Evolutionary conservation across 306 rosid species (phyloP).

Genomic region (Quercus rubra): DNA sequence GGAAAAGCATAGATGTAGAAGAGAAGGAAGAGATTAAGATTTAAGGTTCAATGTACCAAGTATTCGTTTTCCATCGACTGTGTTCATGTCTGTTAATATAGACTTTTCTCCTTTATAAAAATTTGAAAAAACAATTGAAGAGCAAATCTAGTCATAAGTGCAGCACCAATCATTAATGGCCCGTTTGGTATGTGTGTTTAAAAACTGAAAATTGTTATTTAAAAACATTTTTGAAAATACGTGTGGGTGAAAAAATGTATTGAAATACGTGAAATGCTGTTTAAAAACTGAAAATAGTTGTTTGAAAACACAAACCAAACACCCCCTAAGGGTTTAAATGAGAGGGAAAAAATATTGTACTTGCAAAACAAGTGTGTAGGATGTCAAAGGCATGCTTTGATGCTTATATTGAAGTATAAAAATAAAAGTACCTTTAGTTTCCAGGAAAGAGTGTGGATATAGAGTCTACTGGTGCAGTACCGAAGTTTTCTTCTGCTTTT

Average conservation of each 20-base stretch:
- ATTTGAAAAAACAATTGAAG: background rate
- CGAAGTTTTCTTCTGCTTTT: conserved; percentile 16
- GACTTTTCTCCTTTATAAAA: too few species aligned
- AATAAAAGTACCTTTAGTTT: conserved; percentile 24
- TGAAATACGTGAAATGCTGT: too few species aligned
- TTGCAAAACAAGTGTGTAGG: background rate
- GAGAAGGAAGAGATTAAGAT: too few species aligned
- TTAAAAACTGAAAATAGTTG: too few species aligned
- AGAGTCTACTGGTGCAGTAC: conserved; percentile 23
- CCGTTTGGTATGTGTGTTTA: too few species aligned
- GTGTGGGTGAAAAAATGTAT: too few species aligned
- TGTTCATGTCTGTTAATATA: too few species aligned
- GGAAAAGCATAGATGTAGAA: background rate
- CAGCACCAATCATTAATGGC: background rate
- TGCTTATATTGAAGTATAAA: background rate
- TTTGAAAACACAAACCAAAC: too few species aligned
- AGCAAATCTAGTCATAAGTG: background rate
- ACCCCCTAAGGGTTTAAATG: background rate
- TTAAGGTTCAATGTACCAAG: too few species aligned
- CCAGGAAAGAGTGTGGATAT: conserved; percentile 23
- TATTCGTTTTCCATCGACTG: background rate
- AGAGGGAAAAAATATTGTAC: background rate
- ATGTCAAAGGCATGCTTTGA: background rate
- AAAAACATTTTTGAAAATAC: too few species aligned
- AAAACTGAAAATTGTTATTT: too few species aligned